Evolutionary conservation across 768 basidiomycete genomes (phyloP).

Genomic region (Suillus brevipes): DNA sequence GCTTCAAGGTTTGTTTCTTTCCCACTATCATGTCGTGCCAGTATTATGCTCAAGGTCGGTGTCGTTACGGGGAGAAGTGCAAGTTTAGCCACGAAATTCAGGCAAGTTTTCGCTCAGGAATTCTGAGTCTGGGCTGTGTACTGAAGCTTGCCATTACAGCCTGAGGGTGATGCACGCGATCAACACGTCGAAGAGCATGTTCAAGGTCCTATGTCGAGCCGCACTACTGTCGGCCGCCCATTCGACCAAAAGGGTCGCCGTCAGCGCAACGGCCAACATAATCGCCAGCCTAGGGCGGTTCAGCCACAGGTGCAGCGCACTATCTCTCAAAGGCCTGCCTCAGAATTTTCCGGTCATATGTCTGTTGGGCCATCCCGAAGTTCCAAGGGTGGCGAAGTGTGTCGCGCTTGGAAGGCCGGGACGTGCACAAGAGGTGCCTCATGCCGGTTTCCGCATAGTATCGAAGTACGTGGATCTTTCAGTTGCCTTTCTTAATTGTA

Average conservation of each 20-base stretch:
- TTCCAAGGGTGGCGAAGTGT: conserved; percentile 23
- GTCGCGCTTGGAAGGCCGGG: conserved; percentile 39
- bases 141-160: conserved; percentile 4
- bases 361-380: conserved; percentile 13
- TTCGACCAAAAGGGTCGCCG: background rate
- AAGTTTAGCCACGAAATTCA: conserved; percentile 25
- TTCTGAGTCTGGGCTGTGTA: background rate
- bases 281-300: background rate
- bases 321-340: background rate
- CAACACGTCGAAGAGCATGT: background rate
- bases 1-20: background rate
- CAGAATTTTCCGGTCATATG: conserved; percentile 3
- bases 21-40: conserved; percentile 18
- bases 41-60: conserved; percentile 22
- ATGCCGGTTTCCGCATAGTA: conserved; percentile 37
- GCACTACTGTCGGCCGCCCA: background rate
- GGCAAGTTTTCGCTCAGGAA: background rate
- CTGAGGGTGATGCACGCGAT: conserved; percentile 3
- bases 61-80: conserved; percentile 30
- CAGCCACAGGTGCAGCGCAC: background rate
- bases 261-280: background rate
- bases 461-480: conserved; percentile 26
- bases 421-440: conserved; percentile 36
- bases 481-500: background rate
- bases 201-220: too few species aligned